phyloP scores from a whole-genome alignment of 768 basidiomycete species.

The Candolleomyces eurysporus region DNA sequence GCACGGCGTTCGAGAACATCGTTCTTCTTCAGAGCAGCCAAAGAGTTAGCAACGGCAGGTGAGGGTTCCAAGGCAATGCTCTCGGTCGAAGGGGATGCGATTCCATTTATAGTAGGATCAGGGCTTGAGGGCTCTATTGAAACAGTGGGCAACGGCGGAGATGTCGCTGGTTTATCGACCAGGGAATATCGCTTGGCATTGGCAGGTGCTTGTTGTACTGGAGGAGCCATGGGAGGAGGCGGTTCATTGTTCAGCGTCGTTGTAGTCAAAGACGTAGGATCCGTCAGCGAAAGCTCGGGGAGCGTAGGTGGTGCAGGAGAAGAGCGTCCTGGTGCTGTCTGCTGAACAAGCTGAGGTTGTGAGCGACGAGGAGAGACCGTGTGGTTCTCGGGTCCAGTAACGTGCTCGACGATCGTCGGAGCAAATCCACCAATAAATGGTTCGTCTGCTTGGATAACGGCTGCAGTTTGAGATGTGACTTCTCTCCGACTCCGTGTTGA shows the following conservation, averaged over 20 bases:
- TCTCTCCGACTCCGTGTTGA: slow-evolving; percentile 31
- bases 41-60: slow-evolving; percentile 73
- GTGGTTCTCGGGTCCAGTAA: slow-evolving; percentile 14
- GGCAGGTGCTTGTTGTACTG: slow-evolving; percentile 47
- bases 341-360: slow-evolving; percentile 18
- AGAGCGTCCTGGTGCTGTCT: slow-evolving; percentile 6
- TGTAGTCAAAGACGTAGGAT: not conserved
- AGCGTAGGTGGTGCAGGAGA: slow-evolving; percentile 6
- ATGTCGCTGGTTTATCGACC: slow-evolving; percentile 61
- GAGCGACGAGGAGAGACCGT: not conserved
- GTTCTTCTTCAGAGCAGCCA: slow-evolving; percentile 85
- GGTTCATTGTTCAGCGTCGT: slow-evolving; percentile 6
- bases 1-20: slow-evolving; percentile 88
- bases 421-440: slow-evolving; percentile 54
- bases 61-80: slow-evolving; percentile 30
- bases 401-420: slow-evolving; percentile 28
- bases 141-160: slow-evolving; percentile 44
- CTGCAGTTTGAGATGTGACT: slow-evolving; percentile 15
- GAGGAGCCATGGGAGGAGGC: slow-evolving; percentile 18
- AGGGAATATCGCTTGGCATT: slow-evolving; percentile 79
- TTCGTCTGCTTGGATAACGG: slow-evolving; percentile 26
- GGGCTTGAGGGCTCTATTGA: slow-evolving; percentile 55
- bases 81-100: slow-evolving; percentile 22
- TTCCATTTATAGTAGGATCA: slow-evolving; percentile 29
- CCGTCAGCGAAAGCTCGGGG: slow-evolving; percentile 2